Percentiles rank a stretch among this genome's conserved stretches.
phyloP scores from a whole-genome alignment of 129 eudicot species.

The Saussurea involucrata region DNA sequence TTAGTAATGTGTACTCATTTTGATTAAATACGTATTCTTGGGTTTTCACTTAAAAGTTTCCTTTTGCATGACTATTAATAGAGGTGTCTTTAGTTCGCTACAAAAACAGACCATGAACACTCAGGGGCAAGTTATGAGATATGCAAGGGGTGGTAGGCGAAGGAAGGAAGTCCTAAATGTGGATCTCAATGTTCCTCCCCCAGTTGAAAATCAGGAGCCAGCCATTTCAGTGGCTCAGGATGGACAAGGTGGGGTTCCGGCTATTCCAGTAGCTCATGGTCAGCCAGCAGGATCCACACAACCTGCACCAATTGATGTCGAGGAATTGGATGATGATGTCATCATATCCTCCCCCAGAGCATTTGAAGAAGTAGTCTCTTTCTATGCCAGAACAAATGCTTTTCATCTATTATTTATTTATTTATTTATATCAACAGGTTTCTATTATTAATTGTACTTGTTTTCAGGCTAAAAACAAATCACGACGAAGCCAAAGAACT shows the following conservation, averaged over 20 bases:
- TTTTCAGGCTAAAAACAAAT: constrained; percentile 61
- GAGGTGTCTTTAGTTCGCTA: neutral
- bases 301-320: constrained; percentile 61
- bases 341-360: constrained; percentile 76
- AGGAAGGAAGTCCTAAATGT: constrained; percentile 45
- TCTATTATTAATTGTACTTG: neutral
- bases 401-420: neutral
- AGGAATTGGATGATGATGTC: constrained; percentile 75
- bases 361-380: constrained; percentile 54
- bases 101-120: constrained; percentile 48
- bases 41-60: neutral
- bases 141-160: constrained; percentile 35
- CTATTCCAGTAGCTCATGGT: constrained; percentile 1
- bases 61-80: neutral
- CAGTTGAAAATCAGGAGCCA: constrained; percentile 41
- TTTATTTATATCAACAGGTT: neutral
- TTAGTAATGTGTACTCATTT: neutral
- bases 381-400: constrained; percentile 1
- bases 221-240: constrained; percentile 18
- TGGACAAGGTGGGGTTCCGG: constrained; percentile 19
- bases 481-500: constrained; percentile 48
- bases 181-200: constrained; percentile 63
- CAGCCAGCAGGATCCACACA: constrained; percentile 28
- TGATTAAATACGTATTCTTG: neutral
- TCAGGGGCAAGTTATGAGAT: constrained; percentile 30